Evolutionary conservation across 164 flowering plant genomes (phyloP), one percentile per base, ranked within the genome.

Genomic region (Chimonanthus salicifolius): DNA sequence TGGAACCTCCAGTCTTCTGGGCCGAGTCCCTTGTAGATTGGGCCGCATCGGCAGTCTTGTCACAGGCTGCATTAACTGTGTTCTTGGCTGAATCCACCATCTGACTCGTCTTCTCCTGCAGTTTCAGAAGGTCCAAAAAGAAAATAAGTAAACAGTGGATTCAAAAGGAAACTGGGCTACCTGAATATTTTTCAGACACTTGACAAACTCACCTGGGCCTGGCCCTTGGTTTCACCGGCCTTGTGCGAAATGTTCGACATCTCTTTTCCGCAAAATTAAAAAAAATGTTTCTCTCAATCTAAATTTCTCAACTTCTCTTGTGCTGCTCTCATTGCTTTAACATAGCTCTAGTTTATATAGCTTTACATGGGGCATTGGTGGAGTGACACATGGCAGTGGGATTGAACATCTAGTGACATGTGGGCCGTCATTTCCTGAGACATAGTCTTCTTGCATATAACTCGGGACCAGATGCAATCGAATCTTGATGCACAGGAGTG

Each of bases 31-130:
- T 48, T 64, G 80, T 58, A 2, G 79, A 64, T 20, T 85, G 75
- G 64, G 84, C 72, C 0, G 81, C 83, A n/a, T 54, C 47, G 5
- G 72, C 45, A 13, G 81, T 50, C 78, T 71, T 81, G 58, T 86
- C 85, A 5, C 13, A 10, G 13, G 83, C 86, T 18, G 77, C 9
- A 13, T 74, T 67, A 49, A 84, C 86, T 15, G 84, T 70, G 33
- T 79, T 72, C 18, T 82, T 71, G 0, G 82, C 78, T 4, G 84
- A 77, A 0, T 85, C 75, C 4, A 68, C 43, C 81, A 73, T 75
- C 9, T 86, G 69, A 3, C 76, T 73, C 0, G 83, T 60, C 78
- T 77, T 77, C 6, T 68, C 84, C 90, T 87, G 54, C 75, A 49
- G 13, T 9, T n/a, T 15, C n/a, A 46, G 15, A 9, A 16, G n/a